These are phyloP conservation scores for Hypoxylon sp. DNA, from an alignment of 2,329 filamentous ascomycete genomes.

Conservation along the genomic window DNA sequence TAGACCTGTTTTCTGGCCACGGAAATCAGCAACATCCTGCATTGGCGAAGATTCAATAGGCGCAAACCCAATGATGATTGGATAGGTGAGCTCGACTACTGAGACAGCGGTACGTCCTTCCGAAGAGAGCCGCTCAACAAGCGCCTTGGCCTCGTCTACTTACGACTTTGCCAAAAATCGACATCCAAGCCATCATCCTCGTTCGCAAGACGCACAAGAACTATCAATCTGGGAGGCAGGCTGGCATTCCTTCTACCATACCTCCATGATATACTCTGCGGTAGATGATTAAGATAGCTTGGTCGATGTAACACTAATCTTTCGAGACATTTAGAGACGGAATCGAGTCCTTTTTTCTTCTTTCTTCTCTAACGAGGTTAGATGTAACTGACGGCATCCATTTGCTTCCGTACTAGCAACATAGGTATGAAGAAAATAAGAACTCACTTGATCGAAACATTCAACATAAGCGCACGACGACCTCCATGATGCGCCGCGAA, in stretches of 20 bases:
- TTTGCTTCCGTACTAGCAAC: not conserved
- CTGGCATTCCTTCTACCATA: not conserved
- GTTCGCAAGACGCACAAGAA: constrained; percentile 1
- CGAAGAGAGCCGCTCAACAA: constrained; percentile 42
- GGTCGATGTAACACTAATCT: not conserved
- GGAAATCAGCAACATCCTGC: constrained; percentile 19
- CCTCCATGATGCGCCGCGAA: not conserved
- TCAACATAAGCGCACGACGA: not conserved
- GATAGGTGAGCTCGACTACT: constrained; percentile 39
- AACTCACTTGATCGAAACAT: not conserved
- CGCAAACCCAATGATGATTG: constrained; percentile 43
- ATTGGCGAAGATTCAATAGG: constrained; percentile 28
- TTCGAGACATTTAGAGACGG: not conserved
- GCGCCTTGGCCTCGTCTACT: constrained; percentile 38
- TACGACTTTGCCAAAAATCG: constrained; percentile 11
- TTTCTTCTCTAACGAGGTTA: not conserved
- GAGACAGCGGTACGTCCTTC: constrained; percentile 48
- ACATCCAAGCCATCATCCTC: constrained; percentile 1
- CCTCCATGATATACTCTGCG: not conserved
- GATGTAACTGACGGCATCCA: not conserved
- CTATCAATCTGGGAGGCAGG: not conserved
- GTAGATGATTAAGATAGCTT: not conserved
- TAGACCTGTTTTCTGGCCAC: constrained; percentile 30
- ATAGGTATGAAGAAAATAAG: not conserved
- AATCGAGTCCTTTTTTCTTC: not conserved